phyloP scores from a whole-genome alignment of 2,329 filamentous ascomycete genomes.

The Colletotrichum ledebouriae region DNA sequence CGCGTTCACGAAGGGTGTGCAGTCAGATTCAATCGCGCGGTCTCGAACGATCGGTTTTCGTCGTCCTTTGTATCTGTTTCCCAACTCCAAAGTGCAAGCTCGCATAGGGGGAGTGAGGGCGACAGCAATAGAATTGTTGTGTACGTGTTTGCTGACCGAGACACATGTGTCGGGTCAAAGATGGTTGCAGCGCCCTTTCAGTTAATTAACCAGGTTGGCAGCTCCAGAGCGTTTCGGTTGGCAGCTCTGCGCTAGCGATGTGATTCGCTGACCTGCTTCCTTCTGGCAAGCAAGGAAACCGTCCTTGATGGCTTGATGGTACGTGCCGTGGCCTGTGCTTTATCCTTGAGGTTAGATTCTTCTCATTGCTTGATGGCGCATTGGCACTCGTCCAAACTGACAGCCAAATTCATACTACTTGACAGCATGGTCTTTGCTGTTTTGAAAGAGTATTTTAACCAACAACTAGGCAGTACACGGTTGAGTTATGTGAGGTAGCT shows the following conservation, averaged over 20 bases:
- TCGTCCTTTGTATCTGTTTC: not conserved
- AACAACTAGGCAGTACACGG: too few species aligned
- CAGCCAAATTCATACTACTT: too few species aligned
- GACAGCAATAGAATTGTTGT: not conserved
- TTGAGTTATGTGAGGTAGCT: too few species aligned
- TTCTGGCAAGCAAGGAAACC: constrained; percentile 4
- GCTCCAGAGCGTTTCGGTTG: constrained; percentile 37
- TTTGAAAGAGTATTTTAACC: too few species aligned
- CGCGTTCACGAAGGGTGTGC: not conserved
- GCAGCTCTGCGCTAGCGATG: constrained; percentile 41
- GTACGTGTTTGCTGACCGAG: constrained; percentile 20
- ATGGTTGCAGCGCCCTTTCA: constrained; percentile 19
- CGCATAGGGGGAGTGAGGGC: not conserved
- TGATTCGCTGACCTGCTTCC: constrained; percentile 30
- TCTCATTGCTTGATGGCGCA: too few species aligned
- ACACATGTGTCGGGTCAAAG: constrained; percentile 36
- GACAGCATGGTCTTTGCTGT: too few species aligned
- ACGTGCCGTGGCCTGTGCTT: constrained; percentile 32
- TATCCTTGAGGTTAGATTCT: not conserved
- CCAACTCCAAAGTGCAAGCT: not conserved
- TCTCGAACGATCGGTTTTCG: not conserved
- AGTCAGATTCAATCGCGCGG: constrained; percentile 20
- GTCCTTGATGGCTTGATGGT: constrained; percentile 1
- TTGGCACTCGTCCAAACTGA: too few species aligned
- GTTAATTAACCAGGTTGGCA: constrained; percentile 41